Evolutionary conservation across 2,329 filamentous ascomycete genomes (phyloP), one percentile per base, ranked within the genome.

Genomic region (Monilinia vaccinii-corymbosi): DNA sequence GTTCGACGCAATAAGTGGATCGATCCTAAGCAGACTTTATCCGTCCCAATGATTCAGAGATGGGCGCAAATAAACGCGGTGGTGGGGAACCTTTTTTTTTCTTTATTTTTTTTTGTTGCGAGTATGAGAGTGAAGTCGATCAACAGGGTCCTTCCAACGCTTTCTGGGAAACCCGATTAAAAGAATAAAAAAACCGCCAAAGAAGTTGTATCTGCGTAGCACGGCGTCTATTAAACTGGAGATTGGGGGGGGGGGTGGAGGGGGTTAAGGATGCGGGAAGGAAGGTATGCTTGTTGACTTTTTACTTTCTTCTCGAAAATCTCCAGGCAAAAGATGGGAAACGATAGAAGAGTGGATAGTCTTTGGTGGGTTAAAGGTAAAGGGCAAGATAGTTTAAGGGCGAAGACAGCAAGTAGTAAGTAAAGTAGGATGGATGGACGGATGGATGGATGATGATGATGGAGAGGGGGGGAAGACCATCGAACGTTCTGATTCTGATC

Each of bases 1-100:
- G 57, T 58, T 58, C 56, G 57, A 60, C 55, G 57, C 44, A 60
- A 56, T 52, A 58, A 60, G 57, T 60, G 57, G 57, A 60, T 45
- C 57, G 57, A 60, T 45, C 57, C 49, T 18, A 34, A 45, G 49
- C 46, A 42, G 57, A 60, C 57, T 60, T 60, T 60, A 60, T 60
- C 49, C 57, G 57, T 60, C 32, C 55, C 45, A 47, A 57, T 48
- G 55, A 48, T 57, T 23, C 57, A 55, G 47, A 60, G 49, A 60
- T 56, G 57, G 49, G 40, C 40, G 49, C 31, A 53, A 47, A 60
- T 60, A 60, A 56, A 60, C 57, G 57, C 57, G 57, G 40, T 55
- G 57, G 57, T 60, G 57, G 57, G 57, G 57, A 60, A 45, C 42
- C n/a, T 14, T 36, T 25, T 25, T 45, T 28, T 28, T 28, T 28